Evolutionary conservation across 345 rosid genomes (phyloP).

Genomic region (Ailanthus altissimus): DNA sequence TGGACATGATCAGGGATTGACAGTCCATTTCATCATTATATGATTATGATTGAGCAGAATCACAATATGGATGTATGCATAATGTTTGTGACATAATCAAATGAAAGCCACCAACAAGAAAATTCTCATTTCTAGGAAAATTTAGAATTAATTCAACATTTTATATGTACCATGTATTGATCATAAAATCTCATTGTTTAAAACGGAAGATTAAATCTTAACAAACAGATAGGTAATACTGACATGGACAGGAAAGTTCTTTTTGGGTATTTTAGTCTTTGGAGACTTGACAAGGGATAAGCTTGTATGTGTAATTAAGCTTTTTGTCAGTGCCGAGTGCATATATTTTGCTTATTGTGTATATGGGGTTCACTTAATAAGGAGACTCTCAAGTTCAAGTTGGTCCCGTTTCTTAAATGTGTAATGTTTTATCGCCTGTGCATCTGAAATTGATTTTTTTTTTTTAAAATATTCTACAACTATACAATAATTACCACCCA

Average conservation of each 20-base stretch:
- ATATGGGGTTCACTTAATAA: not conserved
- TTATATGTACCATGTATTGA: constrained; percentile 15
- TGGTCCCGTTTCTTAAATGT: not conserved
- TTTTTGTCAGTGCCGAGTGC: constrained; percentile 13
- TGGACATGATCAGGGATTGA: not conserved
- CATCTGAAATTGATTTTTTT: not conserved
- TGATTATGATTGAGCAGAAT: not conserved
- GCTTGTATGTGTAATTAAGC: constrained; percentile 20
- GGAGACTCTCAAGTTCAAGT: not conserved
- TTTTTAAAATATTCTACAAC: not conserved
- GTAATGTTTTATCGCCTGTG: not conserved
- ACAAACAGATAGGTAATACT: too few species aligned
- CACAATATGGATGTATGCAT: not conserved
- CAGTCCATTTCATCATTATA: not conserved
- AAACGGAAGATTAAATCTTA: too few species aligned
- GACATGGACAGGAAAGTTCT: not conserved
- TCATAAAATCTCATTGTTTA: not conserved
- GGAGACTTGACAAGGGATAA: constrained; percentile 5
- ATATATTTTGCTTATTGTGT: constrained; percentile 11
- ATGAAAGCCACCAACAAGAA: not conserved
- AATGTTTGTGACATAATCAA: not conserved
- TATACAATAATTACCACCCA: not conserved
- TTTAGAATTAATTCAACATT: not conserved
- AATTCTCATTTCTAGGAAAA: not conserved
- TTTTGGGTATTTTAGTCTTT: not conserved